phyloP scores from a whole-genome alignment of 164 flowering plant species.

The Vitis rupestris region DNA sequence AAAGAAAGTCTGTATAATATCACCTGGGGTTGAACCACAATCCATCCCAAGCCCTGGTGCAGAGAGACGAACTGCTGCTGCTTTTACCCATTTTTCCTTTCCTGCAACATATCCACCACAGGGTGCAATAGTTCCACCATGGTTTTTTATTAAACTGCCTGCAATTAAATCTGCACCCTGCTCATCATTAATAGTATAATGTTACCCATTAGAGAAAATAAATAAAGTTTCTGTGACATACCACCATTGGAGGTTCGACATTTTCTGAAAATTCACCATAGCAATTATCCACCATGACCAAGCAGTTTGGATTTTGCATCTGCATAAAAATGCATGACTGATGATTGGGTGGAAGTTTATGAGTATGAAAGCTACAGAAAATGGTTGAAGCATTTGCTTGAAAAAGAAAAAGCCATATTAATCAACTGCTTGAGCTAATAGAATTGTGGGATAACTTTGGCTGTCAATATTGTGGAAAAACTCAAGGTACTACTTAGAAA shows the following conservation, averaged over 20 bases:
- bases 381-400: neutral
- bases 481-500: neutral
- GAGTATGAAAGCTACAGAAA: neutral
- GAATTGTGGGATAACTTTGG: neutral
- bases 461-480: neutral
- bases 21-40: conserved; percentile 88
- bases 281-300: conserved; percentile 95
- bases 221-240: conserved; percentile 28
- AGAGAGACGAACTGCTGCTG: conserved; percentile 86
- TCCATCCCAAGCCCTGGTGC: conserved; percentile 87
- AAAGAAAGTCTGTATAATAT: conserved; percentile 70
- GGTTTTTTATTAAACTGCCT: conserved; percentile 89
- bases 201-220: conserved; percentile 2
- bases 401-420: neutral
- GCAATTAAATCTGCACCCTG: conserved; percentile 95
- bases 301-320: conserved; percentile 78
- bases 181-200: conserved; percentile 13
- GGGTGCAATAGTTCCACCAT: conserved; percentile 92
- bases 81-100: conserved; percentile 64
- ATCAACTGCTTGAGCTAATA: neutral
- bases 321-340: conserved; percentile 19
- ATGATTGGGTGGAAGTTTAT: neutral
- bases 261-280: conserved; percentile 89
- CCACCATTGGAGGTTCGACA: conserved; percentile 91
- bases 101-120: conserved; percentile 96